phyloP scores from a whole-genome alignment of 371 early-diverging fungal species.

The Encephalitozoon intestinalis region DNA sequence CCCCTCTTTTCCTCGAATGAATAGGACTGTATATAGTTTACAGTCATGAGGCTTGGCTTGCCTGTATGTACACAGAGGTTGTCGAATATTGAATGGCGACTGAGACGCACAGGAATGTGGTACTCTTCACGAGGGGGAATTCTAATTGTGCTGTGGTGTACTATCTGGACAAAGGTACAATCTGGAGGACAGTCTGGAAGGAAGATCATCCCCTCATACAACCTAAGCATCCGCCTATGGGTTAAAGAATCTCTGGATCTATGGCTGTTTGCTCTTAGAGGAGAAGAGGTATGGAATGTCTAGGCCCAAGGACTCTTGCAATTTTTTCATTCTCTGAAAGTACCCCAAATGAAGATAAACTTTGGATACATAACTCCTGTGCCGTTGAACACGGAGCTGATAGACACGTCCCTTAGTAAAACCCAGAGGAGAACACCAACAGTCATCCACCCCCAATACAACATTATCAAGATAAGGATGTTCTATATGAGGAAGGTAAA shows the following conservation, averaged over 20 bases:
- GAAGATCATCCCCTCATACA: neutral
- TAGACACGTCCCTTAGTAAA: constrained; percentile 94
- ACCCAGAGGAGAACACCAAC: constrained; percentile 99
- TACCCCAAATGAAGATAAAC: constrained; percentile 28
- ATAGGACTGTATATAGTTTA: constrained; percentile 14
- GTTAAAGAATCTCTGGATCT: neutral
- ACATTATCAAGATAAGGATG: constrained; percentile 84
- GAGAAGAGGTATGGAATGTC: neutral
- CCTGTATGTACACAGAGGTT: neutral
- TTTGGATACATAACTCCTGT: constrained; percentile 93
- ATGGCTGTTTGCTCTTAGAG: neutral
- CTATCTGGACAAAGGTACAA: neutral
- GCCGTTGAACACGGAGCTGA: constrained; percentile 78
- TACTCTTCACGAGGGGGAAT: neutral
- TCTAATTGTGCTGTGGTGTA: neutral
- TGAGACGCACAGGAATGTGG: neutral
- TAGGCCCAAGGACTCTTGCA: neutral
- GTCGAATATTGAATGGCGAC: neutral
- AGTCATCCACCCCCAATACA: constrained; percentile 84
- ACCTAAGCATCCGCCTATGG: neutral
- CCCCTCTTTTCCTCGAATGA: neutral
- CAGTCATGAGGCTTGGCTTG: neutral
- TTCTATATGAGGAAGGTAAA: constrained; percentile 99
- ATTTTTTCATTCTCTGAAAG: neutral
- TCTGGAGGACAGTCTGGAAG: neutral